Percentiles rank a stretch among this genome's conserved stretches.
Evolutionary conservation across 2,329 filamentous ascomycete genomes (phyloP).

Genomic region (Sporothrix inflata): DNA sequence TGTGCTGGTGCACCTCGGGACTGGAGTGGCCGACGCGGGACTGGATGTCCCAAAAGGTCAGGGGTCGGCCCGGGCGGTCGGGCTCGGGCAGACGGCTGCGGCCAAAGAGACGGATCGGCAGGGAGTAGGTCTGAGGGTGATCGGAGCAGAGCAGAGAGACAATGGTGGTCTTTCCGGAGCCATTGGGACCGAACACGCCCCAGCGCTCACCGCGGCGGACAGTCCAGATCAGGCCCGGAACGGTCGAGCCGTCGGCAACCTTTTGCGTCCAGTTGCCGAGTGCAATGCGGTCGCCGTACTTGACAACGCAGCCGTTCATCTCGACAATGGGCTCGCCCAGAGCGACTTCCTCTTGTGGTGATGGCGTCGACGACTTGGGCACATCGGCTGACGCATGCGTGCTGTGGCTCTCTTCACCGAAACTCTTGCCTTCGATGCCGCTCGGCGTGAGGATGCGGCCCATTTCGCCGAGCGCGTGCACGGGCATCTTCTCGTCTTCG

Average conservation of each 20-base stretch:
- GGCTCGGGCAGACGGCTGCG: constrained; percentile 74
- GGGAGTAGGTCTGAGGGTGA: constrained; percentile 90
- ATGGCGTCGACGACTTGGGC: constrained; percentile 32
- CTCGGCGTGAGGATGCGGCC: constrained; percentile 51
- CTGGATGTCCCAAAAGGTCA: constrained; percentile 93
- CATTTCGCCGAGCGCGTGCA: constrained; percentile 55
- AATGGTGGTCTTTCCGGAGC: constrained; percentile 93
- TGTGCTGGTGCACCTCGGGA: constrained; percentile 91
- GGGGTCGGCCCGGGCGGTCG: constrained; percentile 57
- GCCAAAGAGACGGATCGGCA: constrained; percentile 85
- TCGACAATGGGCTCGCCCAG: constrained; percentile 74
- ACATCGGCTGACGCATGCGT: not conserved
- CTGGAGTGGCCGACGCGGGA: constrained; percentile 88
- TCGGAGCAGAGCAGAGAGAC: constrained; percentile 92
- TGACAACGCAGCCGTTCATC: constrained; percentile 82
- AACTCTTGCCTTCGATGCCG: constrained; percentile 45
- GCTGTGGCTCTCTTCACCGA: constrained; percentile 39
- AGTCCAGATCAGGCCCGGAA: constrained; percentile 76
- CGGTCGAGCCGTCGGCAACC: constrained; percentile 52
- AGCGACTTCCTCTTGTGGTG: not conserved
- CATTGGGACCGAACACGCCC: constrained; percentile 93
- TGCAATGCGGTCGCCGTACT: constrained; percentile 76
- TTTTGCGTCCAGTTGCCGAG: constrained; percentile 79
- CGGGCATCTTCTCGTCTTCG: constrained; percentile 54
- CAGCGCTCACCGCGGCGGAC: constrained; percentile 83